Evolutionary conservation across 148 eudicot species (phyloP).

Genomic region (Vaccinium vitisidaea): DNA sequence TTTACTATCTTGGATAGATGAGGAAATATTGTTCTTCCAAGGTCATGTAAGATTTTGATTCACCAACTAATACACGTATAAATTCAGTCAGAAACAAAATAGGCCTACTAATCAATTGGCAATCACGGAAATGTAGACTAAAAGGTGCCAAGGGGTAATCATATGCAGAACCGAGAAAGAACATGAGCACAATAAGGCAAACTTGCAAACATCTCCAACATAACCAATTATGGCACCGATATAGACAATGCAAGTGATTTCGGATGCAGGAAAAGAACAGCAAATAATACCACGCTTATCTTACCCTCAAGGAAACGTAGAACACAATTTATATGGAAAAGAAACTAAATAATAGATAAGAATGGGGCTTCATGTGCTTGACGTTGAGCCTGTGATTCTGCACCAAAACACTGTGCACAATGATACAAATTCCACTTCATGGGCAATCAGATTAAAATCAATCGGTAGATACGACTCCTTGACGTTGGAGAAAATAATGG

Average conservation of each 20-base stretch:
- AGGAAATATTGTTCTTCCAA: neutral
- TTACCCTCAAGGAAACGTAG: neutral
- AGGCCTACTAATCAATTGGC: neutral
- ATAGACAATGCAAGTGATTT: neutral
- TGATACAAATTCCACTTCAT: neutral
- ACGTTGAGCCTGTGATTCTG: neutral
- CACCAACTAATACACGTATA: neutral
- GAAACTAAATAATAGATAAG: neutral
- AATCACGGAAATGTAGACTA: conserved; percentile 1
- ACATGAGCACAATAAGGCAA: neutral
- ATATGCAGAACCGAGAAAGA: conserved; percentile 4
- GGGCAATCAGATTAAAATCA: neutral
- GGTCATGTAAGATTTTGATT: neutral
- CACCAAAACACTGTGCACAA: neutral
- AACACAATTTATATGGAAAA: neutral
- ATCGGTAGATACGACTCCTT: neutral
- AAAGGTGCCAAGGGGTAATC: neutral
- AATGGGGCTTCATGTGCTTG: neutral
- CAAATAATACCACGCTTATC: neutral
- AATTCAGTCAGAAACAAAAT: neutral
- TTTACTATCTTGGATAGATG: conserved; percentile 6
- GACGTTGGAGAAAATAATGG: neutral
- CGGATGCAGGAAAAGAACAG: neutral
- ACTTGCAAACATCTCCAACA: conserved; percentile 3
- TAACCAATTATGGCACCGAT: neutral